Conservation (phyloP, 495 filamentous ascomycete genomes). For the Podospora sp. region DNA sequence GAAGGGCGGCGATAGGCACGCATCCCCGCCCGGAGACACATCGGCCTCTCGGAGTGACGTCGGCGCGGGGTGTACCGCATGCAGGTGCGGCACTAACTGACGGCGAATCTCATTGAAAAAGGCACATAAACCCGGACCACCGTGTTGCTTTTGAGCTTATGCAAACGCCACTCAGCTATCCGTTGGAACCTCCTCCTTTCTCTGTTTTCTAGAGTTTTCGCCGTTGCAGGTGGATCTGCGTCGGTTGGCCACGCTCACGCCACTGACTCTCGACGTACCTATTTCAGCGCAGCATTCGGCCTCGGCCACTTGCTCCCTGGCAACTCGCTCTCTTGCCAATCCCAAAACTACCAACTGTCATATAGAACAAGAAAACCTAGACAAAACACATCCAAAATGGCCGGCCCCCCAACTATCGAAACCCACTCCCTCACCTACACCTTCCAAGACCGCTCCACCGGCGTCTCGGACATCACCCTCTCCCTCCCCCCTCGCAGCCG, state of each 20-base stretch:
- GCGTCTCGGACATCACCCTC: constrained; percentile 70
- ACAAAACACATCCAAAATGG: constrained; percentile 1
- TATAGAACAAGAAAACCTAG: not conserved
- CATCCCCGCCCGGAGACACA: not conserved
- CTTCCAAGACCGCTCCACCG: constrained; percentile 78
- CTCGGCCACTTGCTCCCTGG: not conserved
- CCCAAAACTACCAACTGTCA: not conserved
- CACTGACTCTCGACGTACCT: not conserved
- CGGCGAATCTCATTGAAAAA: not conserved
- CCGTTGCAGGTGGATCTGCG: not conserved
- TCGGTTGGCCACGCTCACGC: not conserved
- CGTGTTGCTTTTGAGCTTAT: not conserved
- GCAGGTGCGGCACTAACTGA: not conserved
- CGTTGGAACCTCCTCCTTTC: not conserved
- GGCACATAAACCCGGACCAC: not conserved
- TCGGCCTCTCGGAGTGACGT: constrained; percentile 7
- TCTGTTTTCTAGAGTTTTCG: not conserved
- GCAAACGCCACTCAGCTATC: not conserved
- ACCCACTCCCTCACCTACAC: constrained; percentile 81
- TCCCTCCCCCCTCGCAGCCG: constrained; percentile 79
- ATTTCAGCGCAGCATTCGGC: not conserved
- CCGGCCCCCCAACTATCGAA: constrained; percentile 48
- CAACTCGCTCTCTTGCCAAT: not conserved
- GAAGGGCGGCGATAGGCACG: not conserved
- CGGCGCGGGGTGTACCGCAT: constrained; percentile 1